phyloP scores from a whole-genome alignment of 140 eudicot genomes.

The Oenanthe javanica region DNA sequence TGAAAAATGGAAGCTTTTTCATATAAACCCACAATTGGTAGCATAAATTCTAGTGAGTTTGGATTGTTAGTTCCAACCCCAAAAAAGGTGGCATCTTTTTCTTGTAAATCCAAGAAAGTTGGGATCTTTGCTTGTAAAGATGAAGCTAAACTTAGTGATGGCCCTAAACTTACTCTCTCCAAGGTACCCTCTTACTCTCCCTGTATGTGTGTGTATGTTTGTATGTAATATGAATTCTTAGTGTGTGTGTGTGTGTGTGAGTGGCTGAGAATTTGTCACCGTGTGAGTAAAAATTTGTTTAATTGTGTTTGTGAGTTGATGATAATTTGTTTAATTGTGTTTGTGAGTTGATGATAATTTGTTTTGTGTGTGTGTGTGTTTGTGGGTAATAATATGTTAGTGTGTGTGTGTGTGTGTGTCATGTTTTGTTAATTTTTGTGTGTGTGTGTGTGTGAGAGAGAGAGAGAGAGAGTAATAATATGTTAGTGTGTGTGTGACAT shows the following conservation, averaged over 20 bases:
- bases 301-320: background rate
- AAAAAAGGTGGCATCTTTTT: constrained; percentile 16
- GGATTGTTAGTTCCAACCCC: constrained; percentile 23
- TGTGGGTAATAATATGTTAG: background rate
- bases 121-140: constrained; percentile 49
- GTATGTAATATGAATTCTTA: background rate
- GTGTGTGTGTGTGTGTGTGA: background rate
- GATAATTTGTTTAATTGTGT: background rate
- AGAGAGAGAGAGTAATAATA: too few relatives aligned
- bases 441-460: background rate
- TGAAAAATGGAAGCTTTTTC: constrained; percentile 35
- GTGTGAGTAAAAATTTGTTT: background rate
- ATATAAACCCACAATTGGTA: constrained; percentile 27
- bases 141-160: constrained; percentile 46
- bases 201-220: background rate
- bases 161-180: constrained; percentile 54
- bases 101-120: constrained; percentile 27
- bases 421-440: background rate
- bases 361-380: background rate
- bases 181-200: constrained; percentile 38
- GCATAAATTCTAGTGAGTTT: constrained; percentile 18
- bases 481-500: too few relatives aligned
- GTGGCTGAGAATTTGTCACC: too few relatives aligned
- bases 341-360: background rate
- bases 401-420: background rate